Base-by-base conservation (phyloP, 345 rosid genomes). In the Combretum micranthum region DNA sequence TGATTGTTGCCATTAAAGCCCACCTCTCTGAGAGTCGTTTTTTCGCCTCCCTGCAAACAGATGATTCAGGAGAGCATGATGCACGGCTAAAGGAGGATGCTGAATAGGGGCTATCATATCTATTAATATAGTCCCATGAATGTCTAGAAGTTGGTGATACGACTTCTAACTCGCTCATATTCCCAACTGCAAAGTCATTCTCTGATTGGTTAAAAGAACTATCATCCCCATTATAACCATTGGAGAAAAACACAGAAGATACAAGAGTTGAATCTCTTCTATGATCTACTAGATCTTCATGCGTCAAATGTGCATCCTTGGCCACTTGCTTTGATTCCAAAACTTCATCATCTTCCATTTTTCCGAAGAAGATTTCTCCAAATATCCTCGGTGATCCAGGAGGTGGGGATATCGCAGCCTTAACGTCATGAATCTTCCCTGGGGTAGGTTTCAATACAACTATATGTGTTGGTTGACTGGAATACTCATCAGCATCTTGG, bases 1-100 rank as follows among this genome's bases (percentile, higher is more conserved):
- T 77, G 87, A 69, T 72, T 78, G 81, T 79, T 53, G 97, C 66
- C 88, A 87, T 80, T 79, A 81, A 72, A 60, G 95, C 90, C 99
- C 99, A 94, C 78, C 99, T 85, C 71, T 90, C 99, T 32, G 97
- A 90, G 48, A 85, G 82, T 43, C 86, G 76, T 64, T 77, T 83
- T 64, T 80, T 85, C 46, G 88, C 88, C 69, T 85, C 93, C 65
- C 84, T 77, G 61, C 83, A 85, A 59, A 85, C 93, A 4, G 96
- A 90, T 39, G 99, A 85, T 75, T 87, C 97, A 5, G 96, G 95
- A 65, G 99, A 82, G 64, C 78, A 83, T 18, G 92, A 83, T 39
- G 72, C 86, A 25, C 75, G 82, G 64, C 93, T 85, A 57, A 85
- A 75, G 45, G 92, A 79, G 42, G 92, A 78, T 55, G 82, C 63